Evolutionary conservation across 495 filamentous ascomycete genomes (phyloP).

Genomic region (Rusavskia elegans): DNA sequence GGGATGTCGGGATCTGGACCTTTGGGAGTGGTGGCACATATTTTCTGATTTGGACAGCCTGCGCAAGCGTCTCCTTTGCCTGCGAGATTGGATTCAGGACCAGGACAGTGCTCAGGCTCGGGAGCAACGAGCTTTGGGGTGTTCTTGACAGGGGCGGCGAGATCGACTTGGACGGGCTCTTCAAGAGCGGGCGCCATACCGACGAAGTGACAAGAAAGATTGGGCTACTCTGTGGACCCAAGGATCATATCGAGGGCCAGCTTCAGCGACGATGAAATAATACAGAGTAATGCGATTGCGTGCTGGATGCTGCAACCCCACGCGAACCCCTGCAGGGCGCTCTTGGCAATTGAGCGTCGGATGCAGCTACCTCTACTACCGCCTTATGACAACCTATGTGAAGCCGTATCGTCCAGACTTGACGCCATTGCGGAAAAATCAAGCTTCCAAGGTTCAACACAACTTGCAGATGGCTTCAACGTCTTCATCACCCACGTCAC

Average conservation of each 20-base stretch:
- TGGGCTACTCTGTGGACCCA: background rate
- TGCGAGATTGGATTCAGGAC: constrained; percentile 74
- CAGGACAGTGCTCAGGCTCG: constrained; percentile 92
- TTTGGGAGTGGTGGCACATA: constrained; percentile 88
- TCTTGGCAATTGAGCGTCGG: too few species aligned
- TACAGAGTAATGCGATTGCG: too few species aligned
- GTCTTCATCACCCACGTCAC: background rate
- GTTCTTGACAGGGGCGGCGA: constrained; percentile 51
- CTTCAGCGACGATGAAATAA: background rate
- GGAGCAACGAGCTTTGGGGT: constrained; percentile 77
- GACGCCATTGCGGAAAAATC: background rate
- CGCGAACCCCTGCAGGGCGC: too few species aligned
- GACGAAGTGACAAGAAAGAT: background rate
- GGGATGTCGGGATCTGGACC: constrained; percentile 91
- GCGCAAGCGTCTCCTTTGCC: constrained; percentile 79
- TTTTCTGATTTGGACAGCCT: constrained; percentile 87
- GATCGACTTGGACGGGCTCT: constrained; percentile 45
- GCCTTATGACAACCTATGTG: too few species aligned
- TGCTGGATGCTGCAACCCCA: too few species aligned
- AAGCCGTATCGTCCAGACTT: too few species aligned
- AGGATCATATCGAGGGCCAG: background rate
- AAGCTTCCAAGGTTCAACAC: background rate
- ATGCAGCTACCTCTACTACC: too few species aligned
- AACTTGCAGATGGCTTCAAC: background rate
- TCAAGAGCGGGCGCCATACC: constrained; percentile 61